A percentile compares a stretch with the other conserved stretches of the same genome.
Evolutionary conservation across 768 basidiomycete species (phyloP).

Genomic region (Boletus insuetus): DNA sequence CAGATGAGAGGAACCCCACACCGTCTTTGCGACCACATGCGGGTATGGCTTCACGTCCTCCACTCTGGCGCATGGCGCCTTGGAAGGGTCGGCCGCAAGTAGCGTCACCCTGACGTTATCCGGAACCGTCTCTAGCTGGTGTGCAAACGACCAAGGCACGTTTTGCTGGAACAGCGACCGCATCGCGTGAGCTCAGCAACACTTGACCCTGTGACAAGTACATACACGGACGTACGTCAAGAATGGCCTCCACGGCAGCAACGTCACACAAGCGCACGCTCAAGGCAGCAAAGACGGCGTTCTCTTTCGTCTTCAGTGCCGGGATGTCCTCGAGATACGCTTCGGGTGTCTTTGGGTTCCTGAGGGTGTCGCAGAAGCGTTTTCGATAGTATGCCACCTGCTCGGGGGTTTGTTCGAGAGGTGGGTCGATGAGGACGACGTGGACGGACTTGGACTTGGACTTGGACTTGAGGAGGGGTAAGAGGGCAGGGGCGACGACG

Average conservation of each 20-base stretch:
- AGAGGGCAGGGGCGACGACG: conserved; percentile 8
- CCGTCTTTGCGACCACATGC: neutral
- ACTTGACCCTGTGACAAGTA: no score
- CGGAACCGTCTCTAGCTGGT: conserved; percentile 1
- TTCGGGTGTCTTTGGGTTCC: neutral
- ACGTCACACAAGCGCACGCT: conserved; percentile 6
- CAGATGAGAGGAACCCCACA: conserved; percentile 12
- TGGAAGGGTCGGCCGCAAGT: conserved; percentile 15
- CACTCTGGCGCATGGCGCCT: neutral
- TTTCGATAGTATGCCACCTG: neutral
- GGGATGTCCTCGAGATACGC: neutral
- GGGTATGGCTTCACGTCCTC: conserved; percentile 6
- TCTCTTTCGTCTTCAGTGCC: neutral
- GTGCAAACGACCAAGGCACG: conserved; percentile 20
- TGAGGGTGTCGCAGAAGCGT: fast-evolving
- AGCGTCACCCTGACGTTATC: conserved; percentile 9
- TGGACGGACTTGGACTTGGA: neutral
- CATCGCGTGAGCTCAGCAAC: neutral
- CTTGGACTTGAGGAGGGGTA: conserved; percentile 11
- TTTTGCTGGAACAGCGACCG: conserved; percentile 21
- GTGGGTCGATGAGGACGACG: conserved; percentile 22
- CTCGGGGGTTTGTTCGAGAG: conserved; percentile 1
- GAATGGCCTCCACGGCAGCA: conserved; percentile 1
- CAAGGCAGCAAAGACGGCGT: neutral
- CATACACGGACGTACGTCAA: conserved; percentile 17